Evolutionary conservation across 108 stramenopile genomes (phyloP), one percentile per base, ranked within the genome.

Genomic region (Nitzschia putrida): DNA sequence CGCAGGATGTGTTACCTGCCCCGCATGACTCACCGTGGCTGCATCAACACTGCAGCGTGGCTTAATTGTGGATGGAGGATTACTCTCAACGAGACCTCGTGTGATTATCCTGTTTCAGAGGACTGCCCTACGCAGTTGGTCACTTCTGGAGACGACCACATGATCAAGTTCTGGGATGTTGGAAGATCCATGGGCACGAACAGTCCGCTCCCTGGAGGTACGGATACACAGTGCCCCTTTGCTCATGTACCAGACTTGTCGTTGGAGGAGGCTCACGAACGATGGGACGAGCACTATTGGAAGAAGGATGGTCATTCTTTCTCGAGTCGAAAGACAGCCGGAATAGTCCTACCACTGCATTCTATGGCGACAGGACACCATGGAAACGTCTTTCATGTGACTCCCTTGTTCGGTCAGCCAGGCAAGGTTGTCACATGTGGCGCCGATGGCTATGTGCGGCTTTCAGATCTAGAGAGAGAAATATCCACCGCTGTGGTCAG

Each of bases 21-120:
- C 9, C 64, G 69, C 20, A 87, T 93, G 80, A 80, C 76, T 22
- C 92, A 93, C 69, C 80, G 83, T 0, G 92, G 92, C 9, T 93
- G 92, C 50, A 88, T 93, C 64, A 93, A 93, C 56, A 93, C 92
- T 20, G 89, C 88, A 12, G 76, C 78, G n/a, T 93, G 92, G 92
- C 41, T 93, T 57, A 79, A 83, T 61, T 81, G 78, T 45, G 80
- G 73, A 2, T 93, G 92, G 89, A 74, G 88, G 39, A 83, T 83
- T 16, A 49, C 61, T 6, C 26, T 37, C 13, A 16, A 16, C 14
- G n/a, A 49, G 6, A 49, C n/a, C 6, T 18, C 14, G 3, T 18
- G 18, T 18, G 24, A 38, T 9, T 53, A 9, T 16, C 24, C 68
- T 49, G 7, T 65, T 13, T 39, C 82, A 8, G 57, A 68, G 42